A percentile compares a stretch with the other conserved stretches of the same genome.
Evolutionary conservation across 2,329 filamentous ascomycete genomes (phyloP).

Genomic region (Claviceps monticola): DNA sequence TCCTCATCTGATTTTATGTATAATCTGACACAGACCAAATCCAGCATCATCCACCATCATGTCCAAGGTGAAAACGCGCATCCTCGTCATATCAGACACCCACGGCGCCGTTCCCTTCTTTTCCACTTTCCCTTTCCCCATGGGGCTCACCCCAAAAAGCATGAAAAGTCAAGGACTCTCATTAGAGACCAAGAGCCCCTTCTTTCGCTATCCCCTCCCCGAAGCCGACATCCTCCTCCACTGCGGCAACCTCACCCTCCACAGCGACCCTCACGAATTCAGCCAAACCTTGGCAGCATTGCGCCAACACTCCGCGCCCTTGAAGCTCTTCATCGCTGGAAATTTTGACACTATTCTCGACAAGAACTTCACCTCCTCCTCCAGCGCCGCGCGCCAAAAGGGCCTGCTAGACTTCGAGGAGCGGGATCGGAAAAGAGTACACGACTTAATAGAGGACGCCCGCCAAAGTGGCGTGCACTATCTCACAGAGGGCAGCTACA

Average conservation of each 20-base stretch:
- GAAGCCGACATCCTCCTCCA: conserved; percentile 35
- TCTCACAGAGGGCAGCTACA: conserved; percentile 33
- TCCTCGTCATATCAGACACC: conserved; percentile 27
- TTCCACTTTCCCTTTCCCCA: too few species aligned
- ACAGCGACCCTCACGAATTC: conserved; percentile 27
- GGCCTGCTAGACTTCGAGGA: too few species aligned
- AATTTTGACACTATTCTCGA: conserved; percentile 39
- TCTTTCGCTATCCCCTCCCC: conserved; percentile 17
- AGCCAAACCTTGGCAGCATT: conserved; percentile 27
- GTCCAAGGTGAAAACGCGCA: conserved; percentile 16
- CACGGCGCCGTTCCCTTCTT: conserved; percentile 12
- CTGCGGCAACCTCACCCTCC: conserved; percentile 37
- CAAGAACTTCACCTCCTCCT: too few species aligned
- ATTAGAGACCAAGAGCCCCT: conserved; percentile 5
- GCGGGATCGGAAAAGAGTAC: conserved; percentile 8
- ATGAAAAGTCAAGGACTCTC: too few species aligned
- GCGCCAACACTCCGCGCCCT: conserved; percentile 26
- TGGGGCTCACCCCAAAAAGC: too few species aligned
- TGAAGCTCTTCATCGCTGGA: conserved; percentile 41
- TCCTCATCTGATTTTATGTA: too few species aligned
- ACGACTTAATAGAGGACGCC: conserved; percentile 24
- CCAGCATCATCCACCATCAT: conserved; percentile 9
- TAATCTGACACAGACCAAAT: too few species aligned
- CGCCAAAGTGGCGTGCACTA: conserved; percentile 28
- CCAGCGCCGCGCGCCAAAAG: too few species aligned